Evolutionary conservation across 164 flowering plant genomes (phyloP), one percentile per base, ranked within the genome.

Genomic region (Euptelea pleiosperma): DNA sequence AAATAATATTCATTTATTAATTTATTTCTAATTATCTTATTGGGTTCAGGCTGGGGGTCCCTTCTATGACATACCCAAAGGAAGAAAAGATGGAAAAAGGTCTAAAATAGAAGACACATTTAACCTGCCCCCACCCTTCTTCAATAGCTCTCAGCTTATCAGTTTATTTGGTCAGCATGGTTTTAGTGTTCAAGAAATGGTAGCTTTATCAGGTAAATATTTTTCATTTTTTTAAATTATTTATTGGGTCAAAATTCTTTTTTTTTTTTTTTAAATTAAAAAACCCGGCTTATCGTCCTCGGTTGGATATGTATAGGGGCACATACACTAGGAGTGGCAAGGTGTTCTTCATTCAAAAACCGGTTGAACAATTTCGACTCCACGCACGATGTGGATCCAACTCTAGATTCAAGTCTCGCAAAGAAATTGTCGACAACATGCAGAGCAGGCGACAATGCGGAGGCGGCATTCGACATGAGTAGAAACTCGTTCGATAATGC

Each of bases 251-350:
- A n/a, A n/a, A n/a, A n/a, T n/a, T n/a, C n/a, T n/a, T n/a, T n/a
- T n/a, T n/a, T n/a, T n/a, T n/a, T n/a, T n/a, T n/a, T n/a, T n/a
- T n/a, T n/a, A n/a, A n/a, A n/a, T n/a, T n/a, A n/a, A n/a, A n/a
- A n/a, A n/a, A n/a, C n/a, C n/a, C n/a, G n/a, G n/a, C n/a, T n/a
- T n/a, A n/a, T n/a, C n/a, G n/a, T n/a, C n/a, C n/a, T n/a, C n/a
- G n/a, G n/a, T n/a, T n/a, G n/a, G n/a, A n/a, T n/a, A n/a, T n/a
- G n/a, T 52, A 45, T 57, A 61, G 76, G 98, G n/a, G 96, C 73
- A 3, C 98, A 92, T 60, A 92, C 96, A 3, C 63, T 92, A 16
- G 98, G 98, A 61, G 89, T 79, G 37, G 91, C 98, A 35, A 63
- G 88, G 52, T 92, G 98, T 61, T 72, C 96, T 5, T 89, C 96